phyloP scores from a whole-genome alignment of 805 yeast genomes.

The Saccharomycopsis olivae region DNA sequence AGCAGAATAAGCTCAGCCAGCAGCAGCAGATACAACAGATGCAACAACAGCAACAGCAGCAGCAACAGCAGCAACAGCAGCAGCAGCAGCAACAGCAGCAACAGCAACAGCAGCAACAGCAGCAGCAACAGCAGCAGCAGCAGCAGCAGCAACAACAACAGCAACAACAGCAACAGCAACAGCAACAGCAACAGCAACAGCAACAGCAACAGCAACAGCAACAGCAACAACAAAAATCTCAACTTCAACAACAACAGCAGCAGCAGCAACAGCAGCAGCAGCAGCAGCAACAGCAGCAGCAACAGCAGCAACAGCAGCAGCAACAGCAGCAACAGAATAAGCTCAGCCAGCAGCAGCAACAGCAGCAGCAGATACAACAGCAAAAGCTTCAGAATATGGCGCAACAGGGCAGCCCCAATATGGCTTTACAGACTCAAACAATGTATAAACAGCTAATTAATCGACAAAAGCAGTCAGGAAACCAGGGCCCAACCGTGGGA shows the following conservation, averaged over 20 bases:
- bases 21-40: constrained; percentile 1
- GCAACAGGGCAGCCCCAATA: not conserved
- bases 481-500: no score
- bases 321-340: constrained; percentile 19
- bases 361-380: constrained; percentile 1
- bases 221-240: constrained; percentile 1
- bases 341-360: constrained; percentile 4
- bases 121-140: constrained; percentile 2
- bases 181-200: constrained; percentile 3
- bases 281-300: constrained; percentile 15
- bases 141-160: constrained; percentile 4
- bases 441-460: no score
- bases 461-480: no score
- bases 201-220: constrained; percentile 5
- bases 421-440: no score
- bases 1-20: constrained; percentile 19
- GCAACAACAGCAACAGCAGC: constrained; percentile 3
- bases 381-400: constrained; percentile 1
- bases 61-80: constrained; percentile 5
- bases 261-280: constrained; percentile 3
- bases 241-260: not conserved
- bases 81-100: constrained; percentile 4
- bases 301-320: constrained; percentile 7
- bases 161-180: constrained; percentile 6
- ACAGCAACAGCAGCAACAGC: constrained; percentile 1